Base-by-base conservation (phyloP, 2,329 filamentous ascomycete genomes). In the Fusarium gaditjirri region DNA sequence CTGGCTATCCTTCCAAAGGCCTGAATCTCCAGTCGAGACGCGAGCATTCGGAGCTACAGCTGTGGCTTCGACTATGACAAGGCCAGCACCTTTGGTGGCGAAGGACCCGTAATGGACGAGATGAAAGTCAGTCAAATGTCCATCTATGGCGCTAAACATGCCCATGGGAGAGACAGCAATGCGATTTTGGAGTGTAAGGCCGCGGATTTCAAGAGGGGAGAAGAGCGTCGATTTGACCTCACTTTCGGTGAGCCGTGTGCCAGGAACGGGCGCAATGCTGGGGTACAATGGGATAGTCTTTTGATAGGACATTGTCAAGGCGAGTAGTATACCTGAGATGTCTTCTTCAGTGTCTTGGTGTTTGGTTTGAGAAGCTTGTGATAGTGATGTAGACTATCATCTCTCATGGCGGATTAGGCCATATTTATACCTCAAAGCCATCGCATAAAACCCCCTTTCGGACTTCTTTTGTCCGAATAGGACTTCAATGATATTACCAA, bases 391-490 rank as follows among this genome's bases (percentile, higher is more conserved):
- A 23, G 17, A 33, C 2, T 3, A 8, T 16, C 17, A 4, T 3
- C 10, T 27, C 3, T 10, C 8, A 17, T 8, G 49, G 11, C 12
- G 27, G 5, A 29, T 8, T 1, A 7, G 3, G 2, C 3, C 2
- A 36, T 2, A 38, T 56, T 56, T 61, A 36, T 42, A 55, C 16
- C 12, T 5, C 16, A 17, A 31, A 10, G 1, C 5, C 27, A 29
- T 29, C 27, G 27, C 27, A 8, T 29, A 29, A 29, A 29, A 8
- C 27, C 27, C 27, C 27, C 8, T 29, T 29, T 29, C 14, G 4
- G 12, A 13, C 3, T 12, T 14, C 3, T 21, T 0, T 9, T 1
- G 6, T 25, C n/a, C 6, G 0, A 5, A 11, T 4, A 9, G 10
- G 2, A 2, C 6, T 27, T 5, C 5, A 4, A 31, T 7, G 11